A percentile compares a stretch with the other conserved stretches of the same genome.
Evolutionary conservation across 2,329 filamentous ascomycete genomes (phyloP).

Genomic region (Mariannaea elegans): DNA sequence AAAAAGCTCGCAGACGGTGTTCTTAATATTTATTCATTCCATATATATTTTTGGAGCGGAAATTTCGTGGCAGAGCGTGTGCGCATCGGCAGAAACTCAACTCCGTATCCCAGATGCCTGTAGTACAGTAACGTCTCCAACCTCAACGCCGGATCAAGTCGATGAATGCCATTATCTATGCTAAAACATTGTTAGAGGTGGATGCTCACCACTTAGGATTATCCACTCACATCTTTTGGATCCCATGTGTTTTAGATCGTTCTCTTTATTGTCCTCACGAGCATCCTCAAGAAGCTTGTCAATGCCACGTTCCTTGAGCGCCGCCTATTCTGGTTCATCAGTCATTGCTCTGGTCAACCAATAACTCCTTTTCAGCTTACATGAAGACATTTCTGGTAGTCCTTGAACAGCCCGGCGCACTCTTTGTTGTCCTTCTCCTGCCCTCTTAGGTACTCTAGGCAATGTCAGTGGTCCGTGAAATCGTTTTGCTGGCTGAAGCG

Average conservation of each 20-base stretch:
- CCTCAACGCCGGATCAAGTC: not conserved
- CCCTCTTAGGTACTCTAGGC: conserved; percentile 85
- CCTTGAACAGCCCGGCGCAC: conserved; percentile 84
- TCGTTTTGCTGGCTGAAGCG: conserved; percentile 31
- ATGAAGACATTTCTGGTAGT: conserved; percentile 86
- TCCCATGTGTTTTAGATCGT: conserved; percentile 68
- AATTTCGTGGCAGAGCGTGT: not conserved
- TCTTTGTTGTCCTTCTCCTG: conserved; percentile 83
- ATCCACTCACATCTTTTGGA: conserved; percentile 49
- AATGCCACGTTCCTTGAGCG: conserved; percentile 87
- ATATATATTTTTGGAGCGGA: conserved; percentile 2
- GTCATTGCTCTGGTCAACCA: not conserved
- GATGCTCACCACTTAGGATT: not conserved
- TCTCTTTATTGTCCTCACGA: conserved; percentile 87
- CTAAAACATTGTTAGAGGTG: conserved; percentile 10
- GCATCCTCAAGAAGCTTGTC: conserved; percentile 93
- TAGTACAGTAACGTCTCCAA: not conserved
- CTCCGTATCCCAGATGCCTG: not conserved
- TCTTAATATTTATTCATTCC: not conserved
- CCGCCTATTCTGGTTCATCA: conserved; percentile 51
- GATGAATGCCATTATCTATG: conserved; percentile 7
- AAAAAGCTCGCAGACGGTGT: no score
- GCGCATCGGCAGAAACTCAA: not conserved
- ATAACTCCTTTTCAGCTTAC: conserved; percentile 58
- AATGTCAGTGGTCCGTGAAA: conserved; percentile 22